A percentile compares a stretch with the other conserved stretches of the same genome.
These are phyloP conservation scores for Amauroascus verrucosus DNA, from an alignment of 2,329 filamentous ascomycete species.

Conservation along the genomic window DNA sequence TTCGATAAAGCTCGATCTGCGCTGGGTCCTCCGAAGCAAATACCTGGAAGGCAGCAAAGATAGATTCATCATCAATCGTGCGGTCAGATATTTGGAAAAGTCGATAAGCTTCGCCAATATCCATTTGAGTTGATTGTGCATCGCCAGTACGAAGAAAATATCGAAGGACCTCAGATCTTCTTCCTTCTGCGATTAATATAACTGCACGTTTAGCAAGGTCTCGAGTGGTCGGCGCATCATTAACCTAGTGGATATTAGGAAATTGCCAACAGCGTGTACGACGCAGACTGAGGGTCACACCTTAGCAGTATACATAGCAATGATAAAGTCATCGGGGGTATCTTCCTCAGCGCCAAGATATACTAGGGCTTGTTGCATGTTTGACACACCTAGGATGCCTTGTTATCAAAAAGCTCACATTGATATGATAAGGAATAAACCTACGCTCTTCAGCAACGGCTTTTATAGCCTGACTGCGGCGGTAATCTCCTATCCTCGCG, in stretches of 20 bases:
- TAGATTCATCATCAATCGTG: constrained; percentile 42
- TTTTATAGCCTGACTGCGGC: constrained; percentile 49
- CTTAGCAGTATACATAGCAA: constrained; percentile 48
- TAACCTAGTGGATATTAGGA: constrained; percentile 29
- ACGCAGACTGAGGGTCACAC: constrained; percentile 27
- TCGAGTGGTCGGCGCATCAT: constrained; percentile 42
- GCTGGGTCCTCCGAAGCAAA: constrained; percentile 38
- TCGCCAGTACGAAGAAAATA: constrained; percentile 46
- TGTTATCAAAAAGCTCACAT: constrained; percentile 19
- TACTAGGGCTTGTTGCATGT: constrained; percentile 46
- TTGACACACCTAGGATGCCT: constrained; percentile 37
- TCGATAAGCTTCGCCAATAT: constrained; percentile 44
- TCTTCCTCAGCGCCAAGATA: constrained; percentile 47
- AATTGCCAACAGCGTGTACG: neutral
- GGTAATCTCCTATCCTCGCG: constrained; percentile 49
- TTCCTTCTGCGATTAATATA: constrained; percentile 47
- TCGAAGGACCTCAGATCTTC: constrained; percentile 46
- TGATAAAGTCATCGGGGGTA: constrained; percentile 48
- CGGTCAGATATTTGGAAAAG: constrained; percentile 45
- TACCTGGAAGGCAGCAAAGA: constrained; percentile 41
- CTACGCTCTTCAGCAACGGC: constrained; percentile 47
- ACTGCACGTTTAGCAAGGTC: constrained; percentile 47
- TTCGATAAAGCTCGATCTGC: constrained; percentile 37
- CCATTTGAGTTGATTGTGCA: constrained; percentile 44
- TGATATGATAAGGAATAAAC: constrained; percentile 15